Evolutionary conservation across 169 alveolate genomes (phyloP), one percentile per base, ranked within the genome.

Genomic region (Eimeria mitis): DNA sequence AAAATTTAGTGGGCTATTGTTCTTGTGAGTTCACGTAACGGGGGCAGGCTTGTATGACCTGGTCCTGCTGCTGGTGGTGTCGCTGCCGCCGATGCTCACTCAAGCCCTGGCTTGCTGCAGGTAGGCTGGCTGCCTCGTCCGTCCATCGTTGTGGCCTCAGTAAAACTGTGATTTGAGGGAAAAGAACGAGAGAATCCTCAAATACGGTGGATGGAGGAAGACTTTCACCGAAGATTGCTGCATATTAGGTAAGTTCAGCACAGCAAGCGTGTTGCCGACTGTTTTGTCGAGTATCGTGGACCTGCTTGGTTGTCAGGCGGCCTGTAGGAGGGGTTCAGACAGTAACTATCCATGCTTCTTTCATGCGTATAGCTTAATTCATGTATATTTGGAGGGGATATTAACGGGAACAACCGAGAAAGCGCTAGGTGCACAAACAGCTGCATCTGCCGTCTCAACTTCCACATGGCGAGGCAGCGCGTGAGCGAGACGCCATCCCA

Each of bases 51-150:
- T 11, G 71, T 28, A 44, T 83, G 42, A 75, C 54, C 34, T 54
- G 34, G 83, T 83, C 65, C 16, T 42, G 84, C 37, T 44, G 94
- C 21, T 40, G 83, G 49, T 37, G 47, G 49, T 37, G 89, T 65
- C 71, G 94, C 61, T 44, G 94, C 81, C 94, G 94, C 94, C 94
- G 94, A 87, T 87, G 94, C 94, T 65, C 94, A 63, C 79, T 63
- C 94, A 61, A 87, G 94, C 83, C 81, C 94, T 87, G 94, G 94
- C 94, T 87, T 56, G 81, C 94, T 87, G 94, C 61, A 63, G 63
- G 65, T 54, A 59, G 52, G 83, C 94, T 87, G 65, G 94, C 94
- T 65, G 81, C 94, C 94, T 65, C 61, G 94, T 19, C 61, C 83
- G 65, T 49, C 94, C 68, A 37, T 34, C 31, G 13, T 8, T 44